These are phyloP conservation scores for Chloranthus sessilifolius DNA, from an alignment of 164 flowering plant genomes.

Conservation along the genomic window DNA sequence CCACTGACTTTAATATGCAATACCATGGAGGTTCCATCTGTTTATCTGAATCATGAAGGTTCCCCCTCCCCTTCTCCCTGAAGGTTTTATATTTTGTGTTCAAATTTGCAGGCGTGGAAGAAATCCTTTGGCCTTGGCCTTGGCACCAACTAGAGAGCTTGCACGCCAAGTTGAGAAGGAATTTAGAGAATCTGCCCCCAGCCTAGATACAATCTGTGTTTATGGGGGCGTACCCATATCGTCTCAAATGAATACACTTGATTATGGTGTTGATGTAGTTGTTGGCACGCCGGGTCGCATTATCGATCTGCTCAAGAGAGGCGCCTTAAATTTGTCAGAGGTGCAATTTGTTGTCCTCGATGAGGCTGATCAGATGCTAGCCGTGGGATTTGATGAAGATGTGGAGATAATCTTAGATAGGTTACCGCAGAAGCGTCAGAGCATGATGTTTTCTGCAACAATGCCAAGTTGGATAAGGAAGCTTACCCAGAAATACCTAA, in stretches of 20 bases:
- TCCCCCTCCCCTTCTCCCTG: too few species aligned
- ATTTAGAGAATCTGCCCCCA: constrained; percentile 46
- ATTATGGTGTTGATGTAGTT: constrained; percentile 60
- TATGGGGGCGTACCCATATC: constrained; percentile 66
- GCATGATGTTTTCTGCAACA: constrained; percentile 72
- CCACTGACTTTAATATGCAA: too few species aligned
- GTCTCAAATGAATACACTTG: constrained; percentile 47
- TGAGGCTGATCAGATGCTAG: constrained; percentile 84
- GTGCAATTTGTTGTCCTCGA: constrained; percentile 65
- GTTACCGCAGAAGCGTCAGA: constrained; percentile 54
- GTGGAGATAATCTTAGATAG: constrained; percentile 48
- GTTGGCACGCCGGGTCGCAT: constrained; percentile 79
- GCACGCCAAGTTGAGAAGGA: constrained; percentile 68
- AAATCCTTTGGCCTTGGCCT: constrained; percentile 52
- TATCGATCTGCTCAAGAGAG: constrained; percentile 60
- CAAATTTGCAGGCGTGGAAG: constrained; percentile 37
- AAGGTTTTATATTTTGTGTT: too few species aligned
- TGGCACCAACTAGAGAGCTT: constrained; percentile 77
- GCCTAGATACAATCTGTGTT: constrained; percentile 46
- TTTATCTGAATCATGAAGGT: too few species aligned
- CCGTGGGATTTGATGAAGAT: constrained; percentile 64
- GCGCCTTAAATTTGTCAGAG: constrained; percentile 43
- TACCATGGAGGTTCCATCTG: too few species aligned
- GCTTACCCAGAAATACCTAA: constrained; percentile 45
- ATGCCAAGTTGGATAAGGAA: constrained; percentile 60